Base-by-base conservation (phyloP, 2,329 filamentous ascomycete genomes). In the Phaeophleospora eucalypticola region DNA sequence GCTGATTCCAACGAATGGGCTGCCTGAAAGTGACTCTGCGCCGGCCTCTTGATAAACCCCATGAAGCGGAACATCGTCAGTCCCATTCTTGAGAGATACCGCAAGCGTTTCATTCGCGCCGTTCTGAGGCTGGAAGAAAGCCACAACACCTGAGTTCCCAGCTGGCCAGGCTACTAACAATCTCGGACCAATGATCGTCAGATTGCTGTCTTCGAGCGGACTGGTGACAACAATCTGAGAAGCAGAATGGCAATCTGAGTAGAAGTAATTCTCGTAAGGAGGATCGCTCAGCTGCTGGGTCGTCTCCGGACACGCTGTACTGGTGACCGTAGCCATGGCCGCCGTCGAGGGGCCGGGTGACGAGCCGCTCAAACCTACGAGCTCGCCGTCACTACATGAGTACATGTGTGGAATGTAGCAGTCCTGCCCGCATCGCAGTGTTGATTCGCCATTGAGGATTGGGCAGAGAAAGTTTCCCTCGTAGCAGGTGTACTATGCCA, bases 181-280 rank as follows among this genome's bases (percentile, higher is more conserved):
- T n/a, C 81, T 71, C 7, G 81, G 80, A 0, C 73, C 70, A 49
- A 82, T 78, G 27, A 80, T 67, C 1, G 68, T 72, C 1, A 82
- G 65, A 54, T 82, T 72, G 46, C 75, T 81, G 14, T 73, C 69
- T 1, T 70, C 57, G 0, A 75, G 62, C 12, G 81, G 81, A 48
- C 72, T 82, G 0, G 80, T 84, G 0, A 84, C 67, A 0, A 85
- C 75, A 0, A 81, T 78, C 53, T 84, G 81, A 4, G 73, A 72
- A 27, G 77, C 74, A 1, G 74, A 71, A 51, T 81, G 72, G 61
- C 80, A 84, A 58, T 84, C 81, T 0, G 80, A 83, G 54, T 82
- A 80, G 65, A 85, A 83, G 64, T 80, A 83, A 57, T 84, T 83
- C 33, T 80, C 71, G 49, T 83, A 82, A 0, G 81, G 81, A 1